Percentiles rank a stretch among this genome's conserved stretches.
Evolutionary conservation across 306 rosid genomes (phyloP).

Genomic region (Benincasa hispida): DNA sequence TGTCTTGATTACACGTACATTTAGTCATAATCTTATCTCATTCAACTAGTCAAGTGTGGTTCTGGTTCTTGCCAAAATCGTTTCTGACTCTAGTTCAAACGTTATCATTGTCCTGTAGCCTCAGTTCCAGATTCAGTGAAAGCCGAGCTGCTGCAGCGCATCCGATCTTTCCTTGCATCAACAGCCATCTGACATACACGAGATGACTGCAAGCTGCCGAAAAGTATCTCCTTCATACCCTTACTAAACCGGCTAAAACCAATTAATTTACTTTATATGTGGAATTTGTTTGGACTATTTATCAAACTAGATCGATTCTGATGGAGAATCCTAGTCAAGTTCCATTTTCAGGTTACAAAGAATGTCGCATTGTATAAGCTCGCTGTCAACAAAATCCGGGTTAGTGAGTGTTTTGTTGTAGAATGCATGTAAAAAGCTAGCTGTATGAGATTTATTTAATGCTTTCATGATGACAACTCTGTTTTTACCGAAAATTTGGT

Average conservation of each 20-base stretch:
- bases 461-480: neutral
- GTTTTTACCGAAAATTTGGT: neutral
- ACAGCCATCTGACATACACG: conserved; percentile 34
- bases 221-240: neutral
- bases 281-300: neutral
- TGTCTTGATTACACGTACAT: neutral
- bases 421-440: neutral
- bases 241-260: neutral
- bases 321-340: neutral
- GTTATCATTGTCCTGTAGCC: conserved; percentile 27
- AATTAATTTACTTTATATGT: neutral
- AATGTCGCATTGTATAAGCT: neutral
- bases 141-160: conserved; percentile 79
- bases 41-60: neutral
- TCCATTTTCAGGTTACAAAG: neutral
- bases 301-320: neutral
- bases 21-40: neutral
- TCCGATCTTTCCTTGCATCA: conserved; percentile 52
- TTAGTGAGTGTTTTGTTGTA: conserved; percentile 1
- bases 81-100: neutral
- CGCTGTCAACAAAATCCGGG: neutral
- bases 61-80: neutral
- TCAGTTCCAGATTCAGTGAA: conserved; percentile 75
- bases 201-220: neutral
- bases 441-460: neutral